Evolutionary conservation across 192 early-diverging fungal species (phyloP).

Genomic region (Geranomyces variabilis): DNA sequence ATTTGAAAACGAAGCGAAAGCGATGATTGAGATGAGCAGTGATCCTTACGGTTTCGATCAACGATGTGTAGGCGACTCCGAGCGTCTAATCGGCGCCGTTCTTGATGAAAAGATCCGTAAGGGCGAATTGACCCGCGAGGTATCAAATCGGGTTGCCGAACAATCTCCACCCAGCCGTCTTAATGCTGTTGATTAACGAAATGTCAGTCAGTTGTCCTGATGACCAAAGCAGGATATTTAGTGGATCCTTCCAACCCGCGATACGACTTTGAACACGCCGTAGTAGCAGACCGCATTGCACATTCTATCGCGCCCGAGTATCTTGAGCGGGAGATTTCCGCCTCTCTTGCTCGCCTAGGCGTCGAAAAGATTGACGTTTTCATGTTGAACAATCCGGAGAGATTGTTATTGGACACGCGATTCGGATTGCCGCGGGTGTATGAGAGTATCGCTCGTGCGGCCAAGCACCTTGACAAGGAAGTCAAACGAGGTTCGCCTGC

Average conservation of each 20-base stretch:
- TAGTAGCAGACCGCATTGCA: constrained; percentile 17
- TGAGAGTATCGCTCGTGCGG: constrained; percentile 60
- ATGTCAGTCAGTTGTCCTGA: constrained; percentile 27
- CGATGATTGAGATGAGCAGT: too few relatives aligned
- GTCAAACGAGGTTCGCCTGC: constrained; percentile 48
- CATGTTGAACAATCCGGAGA: constrained; percentile 79
- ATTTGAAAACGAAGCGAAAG: too few relatives aligned
- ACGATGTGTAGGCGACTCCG: constrained; percentile 51
- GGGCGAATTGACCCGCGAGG: constrained; percentile 50
- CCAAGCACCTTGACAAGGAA: constrained; percentile 66
- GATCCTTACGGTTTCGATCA: constrained; percentile 1
- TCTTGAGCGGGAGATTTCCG: constrained; percentile 58
- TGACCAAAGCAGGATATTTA: constrained; percentile 54
- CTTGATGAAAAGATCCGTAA: constrained; percentile 39
- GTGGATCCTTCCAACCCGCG: not conserved
- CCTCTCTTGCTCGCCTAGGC: constrained; percentile 56
- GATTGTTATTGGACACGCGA: constrained; percentile 61
- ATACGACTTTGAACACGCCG: not conserved
- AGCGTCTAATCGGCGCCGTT: constrained; percentile 60
- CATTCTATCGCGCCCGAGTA: constrained; percentile 68
- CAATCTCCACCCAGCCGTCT: not conserved
- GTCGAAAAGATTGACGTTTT: constrained; percentile 68
- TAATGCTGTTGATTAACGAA: not conserved
- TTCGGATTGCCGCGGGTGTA: constrained; percentile 47
- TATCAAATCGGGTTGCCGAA: constrained; percentile 16